These are phyloP conservation scores for Penicillium dipodomyicola DNA, from an alignment of 495 filamentous ascomycete genomes.

Conservation along the genomic window DNA sequence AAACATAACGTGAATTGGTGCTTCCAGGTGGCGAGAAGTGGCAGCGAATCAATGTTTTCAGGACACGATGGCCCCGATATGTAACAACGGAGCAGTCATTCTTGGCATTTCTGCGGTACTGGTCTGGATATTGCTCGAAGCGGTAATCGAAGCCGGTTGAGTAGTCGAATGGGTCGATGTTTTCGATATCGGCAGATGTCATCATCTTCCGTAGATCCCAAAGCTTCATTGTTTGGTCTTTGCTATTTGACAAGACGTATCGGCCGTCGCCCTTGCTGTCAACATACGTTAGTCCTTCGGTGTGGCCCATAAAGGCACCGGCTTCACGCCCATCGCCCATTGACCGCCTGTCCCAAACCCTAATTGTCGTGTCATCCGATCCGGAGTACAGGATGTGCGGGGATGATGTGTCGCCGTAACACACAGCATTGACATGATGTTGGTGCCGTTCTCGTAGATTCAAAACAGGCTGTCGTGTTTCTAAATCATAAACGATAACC, in stretches of 20 bases:
- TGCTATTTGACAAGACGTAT: constrained; percentile 90
- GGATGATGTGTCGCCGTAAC: constrained; percentile 83
- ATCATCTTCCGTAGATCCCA: constrained; percentile 91
- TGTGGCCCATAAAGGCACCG: constrained; percentile 90
- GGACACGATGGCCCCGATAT: constrained; percentile 83
- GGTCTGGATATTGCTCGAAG: constrained; percentile 62
- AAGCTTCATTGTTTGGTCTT: constrained; percentile 96
- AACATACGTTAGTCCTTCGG: constrained; percentile 91
- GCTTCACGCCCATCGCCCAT: constrained; percentile 86
- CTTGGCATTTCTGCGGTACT: constrained; percentile 67
- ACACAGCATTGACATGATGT: constrained; percentile 95
- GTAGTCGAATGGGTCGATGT: constrained; percentile 52
- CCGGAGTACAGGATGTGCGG: constrained; percentile 97
- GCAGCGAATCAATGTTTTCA: constrained; percentile 88
- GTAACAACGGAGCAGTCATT: constrained; percentile 91
- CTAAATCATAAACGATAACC: constrained; percentile 93
- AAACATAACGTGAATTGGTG: constrained; percentile 90
- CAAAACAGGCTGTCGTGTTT: constrained; percentile 68
- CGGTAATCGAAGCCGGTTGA: constrained; percentile 85
- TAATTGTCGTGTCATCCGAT: constrained; percentile 68
- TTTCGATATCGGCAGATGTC: constrained; percentile 61
- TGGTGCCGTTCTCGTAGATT: constrained; percentile 68
- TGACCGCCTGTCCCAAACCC: constrained; percentile 93
- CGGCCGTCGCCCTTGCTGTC: constrained; percentile 95
- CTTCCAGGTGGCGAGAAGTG: constrained; percentile 91